Evolutionary conservation across 1,284 basidiomycete species (phyloP).

Genomic region (Trichosporon inkin): DNA sequence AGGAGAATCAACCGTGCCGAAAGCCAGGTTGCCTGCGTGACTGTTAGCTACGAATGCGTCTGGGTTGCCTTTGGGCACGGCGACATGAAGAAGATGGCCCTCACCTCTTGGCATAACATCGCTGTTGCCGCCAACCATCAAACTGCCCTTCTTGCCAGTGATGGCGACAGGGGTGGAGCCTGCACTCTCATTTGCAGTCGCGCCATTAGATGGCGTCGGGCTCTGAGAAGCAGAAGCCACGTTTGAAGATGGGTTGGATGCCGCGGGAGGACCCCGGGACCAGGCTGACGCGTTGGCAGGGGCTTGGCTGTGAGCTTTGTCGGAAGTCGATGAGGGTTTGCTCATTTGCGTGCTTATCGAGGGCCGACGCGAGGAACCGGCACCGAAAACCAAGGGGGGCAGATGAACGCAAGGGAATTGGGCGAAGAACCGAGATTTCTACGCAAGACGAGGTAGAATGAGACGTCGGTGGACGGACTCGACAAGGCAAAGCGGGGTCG

Average conservation of each 20-base stretch:
- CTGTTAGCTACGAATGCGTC: neutral
- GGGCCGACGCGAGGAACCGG: neutral
- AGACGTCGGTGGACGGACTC: neutral
- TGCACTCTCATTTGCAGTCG: constrained; percentile 26
- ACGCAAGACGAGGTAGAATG: neutral
- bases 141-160: constrained; percentile 36
- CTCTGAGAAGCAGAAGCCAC: constrained; percentile 28
- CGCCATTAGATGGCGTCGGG: constrained; percentile 31
- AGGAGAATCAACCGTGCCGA: constrained; percentile 72
- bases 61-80: neutral
- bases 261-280: constrained; percentile 42
- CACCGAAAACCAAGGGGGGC: constrained; percentile 2
- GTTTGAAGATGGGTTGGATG: constrained; percentile 30
- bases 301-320: constrained; percentile 26
- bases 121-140: constrained; percentile 43
- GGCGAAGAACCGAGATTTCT: neutral
- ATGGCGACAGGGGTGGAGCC: constrained; percentile 32
- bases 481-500: neutral
- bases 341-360: constrained; percentile 34
- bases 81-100: constrained; percentile 8
- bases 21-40: constrained; percentile 54
- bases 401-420: neutral
- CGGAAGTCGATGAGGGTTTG: constrained; percentile 29
- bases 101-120: constrained; percentile 40
- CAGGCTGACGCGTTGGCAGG: constrained; percentile 32